Evolutionary conservation across 1,139 yeast genomes (phyloP).

Genomic region (Yarrowia galli): DNA sequence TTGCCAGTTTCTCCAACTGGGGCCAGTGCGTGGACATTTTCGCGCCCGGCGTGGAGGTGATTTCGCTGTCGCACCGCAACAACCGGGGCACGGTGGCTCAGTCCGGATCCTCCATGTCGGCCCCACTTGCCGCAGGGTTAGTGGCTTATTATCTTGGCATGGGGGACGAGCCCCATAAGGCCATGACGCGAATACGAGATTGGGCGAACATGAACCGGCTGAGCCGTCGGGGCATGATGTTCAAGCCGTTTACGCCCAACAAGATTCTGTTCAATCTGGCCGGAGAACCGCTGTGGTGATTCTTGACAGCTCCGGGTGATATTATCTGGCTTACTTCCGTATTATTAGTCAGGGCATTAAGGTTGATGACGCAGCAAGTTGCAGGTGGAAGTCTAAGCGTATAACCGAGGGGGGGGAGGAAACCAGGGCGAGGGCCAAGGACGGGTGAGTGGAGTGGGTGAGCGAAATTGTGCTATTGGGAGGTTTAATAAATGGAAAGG

Average conservation of each 20-base stretch:
- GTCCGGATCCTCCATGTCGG: conserved; percentile 90
- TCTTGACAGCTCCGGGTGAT: background rate
- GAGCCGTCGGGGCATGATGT: conserved; percentile 29
- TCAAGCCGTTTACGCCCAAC: conserved; percentile 37
- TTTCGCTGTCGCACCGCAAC: conserved; percentile 53
- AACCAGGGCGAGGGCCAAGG: too few species aligned
- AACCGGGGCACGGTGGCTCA: conserved; percentile 54
- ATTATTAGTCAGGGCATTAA: conserved; percentile 15
- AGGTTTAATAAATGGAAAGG: background rate
- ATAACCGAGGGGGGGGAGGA: conserved; percentile 12
- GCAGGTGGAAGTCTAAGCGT: conserved; percentile 19
- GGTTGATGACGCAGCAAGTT: conserved; percentile 24
- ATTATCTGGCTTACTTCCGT: background rate
- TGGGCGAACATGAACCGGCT: conserved; percentile 30
- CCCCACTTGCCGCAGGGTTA: conserved; percentile 81
- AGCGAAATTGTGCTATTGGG: background rate
- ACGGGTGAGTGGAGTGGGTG: background rate
- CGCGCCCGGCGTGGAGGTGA: conserved; percentile 78
- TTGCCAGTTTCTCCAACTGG: conserved; percentile 85
- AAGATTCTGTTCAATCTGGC: conserved; percentile 19
- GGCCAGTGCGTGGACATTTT: conserved; percentile 85
- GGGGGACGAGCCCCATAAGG: conserved; percentile 54
- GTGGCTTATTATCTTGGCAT: conserved; percentile 68
- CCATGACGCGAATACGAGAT: conserved; percentile 13
- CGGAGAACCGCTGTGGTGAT: conserved; percentile 25